Evolutionary conservation across 768 basidiomycete genomes (phyloP), one percentile per base, ranked within the genome.

Genomic region (Rhodotorula babjevae): DNA sequence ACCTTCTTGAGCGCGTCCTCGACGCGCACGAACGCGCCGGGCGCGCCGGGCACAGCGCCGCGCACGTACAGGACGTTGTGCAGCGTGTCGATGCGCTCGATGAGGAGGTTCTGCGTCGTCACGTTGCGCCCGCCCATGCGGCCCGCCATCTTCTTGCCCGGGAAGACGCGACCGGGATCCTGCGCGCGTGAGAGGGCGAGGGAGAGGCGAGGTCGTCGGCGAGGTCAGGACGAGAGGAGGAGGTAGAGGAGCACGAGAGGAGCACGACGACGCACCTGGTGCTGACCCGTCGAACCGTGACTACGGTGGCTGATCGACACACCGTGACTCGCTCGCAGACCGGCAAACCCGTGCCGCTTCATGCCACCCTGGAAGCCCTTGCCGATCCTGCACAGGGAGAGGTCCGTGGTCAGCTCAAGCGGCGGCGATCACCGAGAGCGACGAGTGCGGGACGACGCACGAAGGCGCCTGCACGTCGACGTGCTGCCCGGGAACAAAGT

Each of bases 81-180:
- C 23, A 84, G 82, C 31, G 87, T 87, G 83, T 99, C 96, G 70
- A 99, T 86, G 31, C 93, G 90, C 67, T 93, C 86, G 56, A 98
- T 92, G 1, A 88, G 81, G 36, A 98, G 87, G 79, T 97, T 98
- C 79, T 95, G 93, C 23, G 85, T 85, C 15, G 95, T 98, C 16
- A 86, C 86, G 53, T 88, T 88, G 73, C 87, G 85, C 67, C 88
- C 89, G 62, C 96, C 96, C 84, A 97, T 88, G 33, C 88, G 89
- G 47, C 96, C 96, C 18, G 95, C 88, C 95, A 96, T 97, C 84
- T 97, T 98, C 84, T 93, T 96, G 50, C 96, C 96, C 8, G 96
- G 96, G 83, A 91, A 93, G 11, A 97, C 85, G 78, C 96, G 88
- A 60, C 96, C 96, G 36, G 96, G 95, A 78, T 96, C 93, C 93